A percentile compares a stretch with the other conserved stretches of the same genome.
Evolutionary conservation across 164 flowering plant genomes (phyloP).

Genomic region (Berberis vulgaris): DNA sequence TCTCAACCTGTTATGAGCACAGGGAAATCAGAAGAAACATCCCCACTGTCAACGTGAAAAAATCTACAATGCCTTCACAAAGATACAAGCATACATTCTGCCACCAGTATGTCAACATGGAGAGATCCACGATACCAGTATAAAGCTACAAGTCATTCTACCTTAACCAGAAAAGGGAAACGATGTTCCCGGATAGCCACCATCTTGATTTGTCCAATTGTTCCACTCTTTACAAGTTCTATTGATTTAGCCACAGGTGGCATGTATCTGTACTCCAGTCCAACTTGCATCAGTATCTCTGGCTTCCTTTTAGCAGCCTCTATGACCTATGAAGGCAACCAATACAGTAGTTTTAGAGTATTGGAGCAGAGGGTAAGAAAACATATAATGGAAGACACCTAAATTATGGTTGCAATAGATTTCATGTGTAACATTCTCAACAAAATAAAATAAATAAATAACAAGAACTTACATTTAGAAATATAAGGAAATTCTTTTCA

Average conservation of each 20-base stretch:
- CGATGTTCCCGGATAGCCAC: slow-evolving; percentile 92
- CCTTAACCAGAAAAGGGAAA: slow-evolving; percentile 93
- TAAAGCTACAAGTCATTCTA: slow-evolving; percentile 10
- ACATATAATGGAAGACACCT: too few species aligned
- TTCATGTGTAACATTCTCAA: too few species aligned
- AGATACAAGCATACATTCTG: neutral
- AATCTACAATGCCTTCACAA: neutral
- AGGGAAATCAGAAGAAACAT: neutral
- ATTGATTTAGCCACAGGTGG: slow-evolving; percentile 90
- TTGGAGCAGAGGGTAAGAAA: too few species aligned
- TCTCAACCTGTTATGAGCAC: slow-evolving; percentile 56
- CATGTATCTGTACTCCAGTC: slow-evolving; percentile 96
- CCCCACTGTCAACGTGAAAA: neutral
- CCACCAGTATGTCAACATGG: neutral
- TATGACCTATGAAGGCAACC: slow-evolving; percentile 40
- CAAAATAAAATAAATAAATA: too few species aligned
- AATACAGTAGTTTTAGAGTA: neutral
- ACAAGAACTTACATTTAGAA: too few species aligned
- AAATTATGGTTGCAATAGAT: too few species aligned
- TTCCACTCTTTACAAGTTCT: slow-evolving; percentile 63
- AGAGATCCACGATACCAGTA: neutral
- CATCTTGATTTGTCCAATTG: slow-evolving; percentile 73
- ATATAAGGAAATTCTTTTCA: too few species aligned
- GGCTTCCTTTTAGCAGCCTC: slow-evolving; percentile 71
- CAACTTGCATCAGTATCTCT: slow-evolving; percentile 85